These are phyloP conservation scores for Chalciporus sphaerocephalus DNA, from an alignment of 768 basidiomycete species.

Conservation along the genomic window DNA sequence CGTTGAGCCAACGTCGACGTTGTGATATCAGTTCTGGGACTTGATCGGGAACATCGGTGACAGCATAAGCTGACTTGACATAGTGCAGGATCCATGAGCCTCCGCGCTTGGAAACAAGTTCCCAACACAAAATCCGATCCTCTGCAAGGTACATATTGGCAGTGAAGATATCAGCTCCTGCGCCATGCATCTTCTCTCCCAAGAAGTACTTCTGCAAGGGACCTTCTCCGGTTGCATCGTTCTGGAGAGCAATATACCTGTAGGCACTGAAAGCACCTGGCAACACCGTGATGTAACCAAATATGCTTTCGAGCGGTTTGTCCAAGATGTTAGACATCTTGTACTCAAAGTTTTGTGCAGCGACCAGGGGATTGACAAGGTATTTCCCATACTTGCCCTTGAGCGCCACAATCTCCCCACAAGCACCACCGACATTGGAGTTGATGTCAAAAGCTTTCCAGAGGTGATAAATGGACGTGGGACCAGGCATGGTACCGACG, in stretches of 20 bases:
- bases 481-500: constrained; percentile 81
- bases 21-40: constrained; percentile 94
- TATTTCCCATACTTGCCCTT: constrained; percentile 81
- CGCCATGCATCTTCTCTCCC: constrained; percentile 91
- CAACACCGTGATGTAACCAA: constrained; percentile 92
- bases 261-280: constrained; percentile 93
- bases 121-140: constrained; percentile 96
- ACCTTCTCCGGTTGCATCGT: constrained; percentile 77
- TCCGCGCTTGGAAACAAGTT: constrained; percentile 91
- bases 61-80: constrained; percentile 89
- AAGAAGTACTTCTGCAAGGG: constrained; percentile 95
- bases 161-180: constrained; percentile 86
- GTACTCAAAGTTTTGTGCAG: constrained; percentile 92
- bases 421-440: constrained; percentile 87
- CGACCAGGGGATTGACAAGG: constrained; percentile 81
- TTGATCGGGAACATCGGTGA: constrained; percentile 93
- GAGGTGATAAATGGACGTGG: constrained; percentile 84
- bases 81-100: constrained; percentile 92
- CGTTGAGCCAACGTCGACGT: constrained; percentile 94
- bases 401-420: constrained; percentile 92
- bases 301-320: constrained; percentile 84
- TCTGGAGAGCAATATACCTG: constrained; percentile 86
- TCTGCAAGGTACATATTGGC: constrained; percentile 97
- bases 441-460: constrained; percentile 96
- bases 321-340: constrained; percentile 93